Evolutionary conservation across 108 stramenopile genomes (phyloP), one percentile per base, ranked within the genome.

Genomic region (Pseudonitzschia delicatissima): DNA sequence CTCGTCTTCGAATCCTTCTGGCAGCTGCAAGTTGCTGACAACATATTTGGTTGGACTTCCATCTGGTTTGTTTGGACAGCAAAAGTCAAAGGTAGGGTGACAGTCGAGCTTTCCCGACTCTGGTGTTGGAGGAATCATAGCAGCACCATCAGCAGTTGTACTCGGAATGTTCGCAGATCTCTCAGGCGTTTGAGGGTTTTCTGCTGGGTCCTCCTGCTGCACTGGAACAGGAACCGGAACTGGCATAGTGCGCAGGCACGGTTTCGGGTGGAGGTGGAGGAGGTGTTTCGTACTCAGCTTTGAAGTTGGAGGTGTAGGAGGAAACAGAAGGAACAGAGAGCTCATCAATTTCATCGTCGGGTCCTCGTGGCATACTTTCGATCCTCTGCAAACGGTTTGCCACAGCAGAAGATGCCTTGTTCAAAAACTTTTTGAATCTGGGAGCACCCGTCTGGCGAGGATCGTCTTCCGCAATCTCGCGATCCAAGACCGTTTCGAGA

Each of bases 1-100:
- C 25, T 61, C 60, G 37, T 61, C 60, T 7, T 61, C 60, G 20
- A 40, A 40, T 39, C 37, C 60, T 20, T 61, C 60, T n/a, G 60
- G 60, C 3, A 61, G 23, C 37, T 61, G 60, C 32, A 61, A 20
- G 37, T 61, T 61, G 37, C 60, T 61, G 18, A 40, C 40, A 21
- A 61, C 34, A 13, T 61, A 61, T 42, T 61, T 37, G 26, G 37
- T 34, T 17, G 7, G 5, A 9, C n/a, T 18, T 5, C 18, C 29
- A 2, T 23, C 47, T 0, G 47, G 23, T 23, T 48, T 23, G 47
- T 48, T 48, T 7, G 47, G 20, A 42, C 60, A 61, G 37, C 60
- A 61, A 61, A 61, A 61, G 25, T 26, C 39, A 40, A 61, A 57
- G 55, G 28, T 33, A 2, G 55, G 55, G 31, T 57, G 32, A 26